Evolutionary conservation across 2,329 filamentous ascomycete genomes (phyloP), one percentile per base, ranked within the genome.

Genomic region (Sporothrix humicola): DNA sequence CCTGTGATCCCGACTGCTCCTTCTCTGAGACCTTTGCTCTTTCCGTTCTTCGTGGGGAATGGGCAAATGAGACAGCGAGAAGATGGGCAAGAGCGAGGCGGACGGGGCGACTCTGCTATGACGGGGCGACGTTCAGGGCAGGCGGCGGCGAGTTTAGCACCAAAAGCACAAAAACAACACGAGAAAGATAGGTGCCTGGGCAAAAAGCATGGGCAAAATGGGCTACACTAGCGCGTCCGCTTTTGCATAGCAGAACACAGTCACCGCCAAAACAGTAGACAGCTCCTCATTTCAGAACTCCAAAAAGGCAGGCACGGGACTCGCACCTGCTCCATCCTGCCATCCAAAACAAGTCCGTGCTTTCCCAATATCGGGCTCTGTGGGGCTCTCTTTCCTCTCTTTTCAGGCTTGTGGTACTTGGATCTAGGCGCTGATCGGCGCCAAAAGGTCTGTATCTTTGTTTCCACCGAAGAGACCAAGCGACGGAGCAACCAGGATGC

Each of bases 231-330:
- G 63, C 61, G 42, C 42, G 61, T 48, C 17, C n/a, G 52, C 3
- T 63, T 37, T 9, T 65, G n/a, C 59, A 42, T 17, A 7, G n/a
- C 59, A 23, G 26, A 26, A 7, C 17, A 31, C 37, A 65, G 59
- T 65, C 31, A 46, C 59, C 37, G 59, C 37, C 44, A 50, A 48
- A 50, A 50, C 63, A 66, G 63, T 42, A 48, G 31, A 50, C 63
- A 66, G 63, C 63, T 66, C 42, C 44, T 50, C 63, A 31, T 66
- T 66, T 66, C 44, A 66, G 44, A 23, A 42, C 37, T 65, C 10
- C 10, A 61, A 37, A 44, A 37, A 46, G n/a, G 46, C 17, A 69
- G 65, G 65, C 65, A 37, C 46, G 46, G 58, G 44, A 66, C 42
- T 66, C 52, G 20, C 20, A n/a, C 59, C 37, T 48, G 61, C 20